Percentiles rank a stretch among this genome's conserved stretches.
These are phyloP conservation scores for Microstegium vimineum DNA, from an alignment of 176 grass and related monocot species.

Conservation along the genomic window DNA sequence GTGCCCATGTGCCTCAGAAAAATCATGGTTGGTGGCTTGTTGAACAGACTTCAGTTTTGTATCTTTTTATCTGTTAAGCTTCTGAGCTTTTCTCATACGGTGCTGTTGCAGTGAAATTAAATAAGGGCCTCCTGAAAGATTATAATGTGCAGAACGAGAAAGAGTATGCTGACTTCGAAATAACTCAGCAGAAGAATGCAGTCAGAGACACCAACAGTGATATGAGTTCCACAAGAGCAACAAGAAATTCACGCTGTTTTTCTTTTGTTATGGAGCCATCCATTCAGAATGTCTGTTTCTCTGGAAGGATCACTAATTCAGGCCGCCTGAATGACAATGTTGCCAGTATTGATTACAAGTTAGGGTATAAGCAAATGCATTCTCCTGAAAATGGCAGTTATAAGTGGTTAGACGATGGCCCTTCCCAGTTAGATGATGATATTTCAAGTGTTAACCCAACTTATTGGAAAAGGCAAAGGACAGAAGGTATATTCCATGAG, in stretches of 20 bases:
- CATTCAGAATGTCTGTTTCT: constrained; percentile 19
- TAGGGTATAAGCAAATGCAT: constrained; percentile 14
- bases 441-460: constrained; percentile 29
- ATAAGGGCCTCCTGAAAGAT: constrained; percentile 29
- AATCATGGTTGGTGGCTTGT: constrained; percentile 45
- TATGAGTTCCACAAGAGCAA: constrained; percentile 32
- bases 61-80: constrained; percentile 23
- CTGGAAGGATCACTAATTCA: constrained; percentile 20
- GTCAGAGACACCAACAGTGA: constrained; percentile 33
- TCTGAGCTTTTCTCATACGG: constrained; percentile 21
- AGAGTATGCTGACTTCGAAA: constrained; percentile 25
- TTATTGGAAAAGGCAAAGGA: constrained; percentile 30
- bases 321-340: background rate
- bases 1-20: constrained; percentile 24
- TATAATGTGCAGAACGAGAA: constrained; percentile 47
- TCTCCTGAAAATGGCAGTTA: constrained; percentile 12
- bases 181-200: constrained; percentile 27
- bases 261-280: constrained; percentile 48
- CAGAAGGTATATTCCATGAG: constrained; percentile 34
- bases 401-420: constrained; percentile 30
- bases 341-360: constrained; percentile 17
- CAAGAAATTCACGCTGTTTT: constrained; percentile 22
- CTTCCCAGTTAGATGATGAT: constrained; percentile 39
- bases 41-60: constrained; percentile 23
- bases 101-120: constrained; percentile 39